Base-by-base conservation (phyloP, 441 rosid species). In the Bocquillonia castaneifolia region DNA sequence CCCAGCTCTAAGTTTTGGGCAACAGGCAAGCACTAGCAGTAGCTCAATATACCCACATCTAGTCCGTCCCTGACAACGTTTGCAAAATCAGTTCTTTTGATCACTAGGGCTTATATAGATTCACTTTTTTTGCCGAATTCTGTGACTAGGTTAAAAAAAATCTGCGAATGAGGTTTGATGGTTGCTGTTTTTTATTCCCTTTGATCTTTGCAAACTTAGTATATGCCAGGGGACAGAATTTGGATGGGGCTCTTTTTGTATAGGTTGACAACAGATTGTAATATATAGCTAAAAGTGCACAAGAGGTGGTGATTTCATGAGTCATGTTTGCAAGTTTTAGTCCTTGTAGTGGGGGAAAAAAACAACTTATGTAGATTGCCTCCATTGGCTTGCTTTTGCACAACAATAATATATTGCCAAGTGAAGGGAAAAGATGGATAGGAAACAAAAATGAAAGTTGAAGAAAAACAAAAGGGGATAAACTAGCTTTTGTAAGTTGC, bases 251-350 rank as follows among this genome's bases (percentile, higher is more conserved):
- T 63, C 73, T 59, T 76, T 74, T 81, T 82, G 89, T 86, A 85
- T 80, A 86, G 92, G 84, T 79, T 72, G 77, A 85, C 74, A 73
- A 76, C 77, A 85, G 83, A 73, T 74, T 84, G 89, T 83, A 79
- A 77, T 76, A 79, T 82, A 77, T 77, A 78, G 87, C 84, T 85
- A 69, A 67, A 69, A 78, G 69, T 73, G 78, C 81, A 72, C 74
- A 64, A 65, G 79, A 71, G 82, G 54, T 77, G 75, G 74, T 70
- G 63, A 69, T 61, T 59, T 70, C 48, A 72, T 60, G 77, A 75
- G 71, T 73, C 72, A 29, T 78, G 74, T 68, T 64, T 72, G 84
- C 72, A 70, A 64, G 20, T 59, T 73, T 36, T 74, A 56, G 76
- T 70, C 68, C 65, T 67, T 69, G 70, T 66, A 34, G 64, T 68